phyloP scores from a whole-genome alignment of 345 rosid genomes.

The Sonneratia alba region DNA sequence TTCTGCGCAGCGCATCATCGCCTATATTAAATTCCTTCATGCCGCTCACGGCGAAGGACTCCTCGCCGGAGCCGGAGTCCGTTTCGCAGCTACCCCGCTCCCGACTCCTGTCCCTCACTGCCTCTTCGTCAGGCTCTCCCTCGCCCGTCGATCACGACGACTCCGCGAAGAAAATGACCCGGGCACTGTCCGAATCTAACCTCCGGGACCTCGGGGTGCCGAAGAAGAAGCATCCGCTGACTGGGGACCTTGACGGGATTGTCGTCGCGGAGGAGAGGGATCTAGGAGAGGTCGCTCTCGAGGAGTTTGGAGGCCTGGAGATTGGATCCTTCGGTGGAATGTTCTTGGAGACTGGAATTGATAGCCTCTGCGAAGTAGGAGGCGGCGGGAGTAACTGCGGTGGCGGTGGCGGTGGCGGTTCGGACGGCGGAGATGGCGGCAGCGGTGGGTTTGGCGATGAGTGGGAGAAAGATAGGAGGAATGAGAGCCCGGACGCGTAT shows the following conservation, averaged over 20 bases:
- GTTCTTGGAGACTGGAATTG: conserved; percentile 20
- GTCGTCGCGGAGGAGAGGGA: conserved; percentile 31
- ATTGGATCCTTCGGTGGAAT: not conserved
- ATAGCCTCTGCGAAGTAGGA: conserved; percentile 20
- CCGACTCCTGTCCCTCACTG: conserved; percentile 23
- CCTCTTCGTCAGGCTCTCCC: conserved; percentile 27
- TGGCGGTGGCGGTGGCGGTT: conserved; percentile 34
- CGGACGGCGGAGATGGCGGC: conserved; percentile 18
- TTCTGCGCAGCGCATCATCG: conserved; percentile 66
- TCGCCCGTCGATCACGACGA: conserved; percentile 19
- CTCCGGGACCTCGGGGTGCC: conserved; percentile 28
- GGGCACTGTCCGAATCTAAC: conserved; percentile 52
- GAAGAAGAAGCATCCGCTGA: conserved; percentile 14
- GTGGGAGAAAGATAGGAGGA: conserved; percentile 26
- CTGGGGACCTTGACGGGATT: conserved; percentile 18
- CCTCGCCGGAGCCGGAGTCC: conserved; percentile 33
- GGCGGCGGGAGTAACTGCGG: conserved; percentile 39
- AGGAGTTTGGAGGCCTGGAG: conserved; percentile 13
- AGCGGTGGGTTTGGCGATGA: conserved; percentile 24
- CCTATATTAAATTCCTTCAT: conserved; percentile 59
- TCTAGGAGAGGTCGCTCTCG: not conserved
- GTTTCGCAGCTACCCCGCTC: conserved; percentile 20
- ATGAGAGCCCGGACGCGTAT: conserved; percentile 41
- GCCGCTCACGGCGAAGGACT: conserved; percentile 37
- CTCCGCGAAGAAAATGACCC: conserved; percentile 29